These are phyloP conservation scores for Dorcoceras hygrometricum DNA, from an alignment of 257 asterid species.

Conservation along the genomic window DNA sequence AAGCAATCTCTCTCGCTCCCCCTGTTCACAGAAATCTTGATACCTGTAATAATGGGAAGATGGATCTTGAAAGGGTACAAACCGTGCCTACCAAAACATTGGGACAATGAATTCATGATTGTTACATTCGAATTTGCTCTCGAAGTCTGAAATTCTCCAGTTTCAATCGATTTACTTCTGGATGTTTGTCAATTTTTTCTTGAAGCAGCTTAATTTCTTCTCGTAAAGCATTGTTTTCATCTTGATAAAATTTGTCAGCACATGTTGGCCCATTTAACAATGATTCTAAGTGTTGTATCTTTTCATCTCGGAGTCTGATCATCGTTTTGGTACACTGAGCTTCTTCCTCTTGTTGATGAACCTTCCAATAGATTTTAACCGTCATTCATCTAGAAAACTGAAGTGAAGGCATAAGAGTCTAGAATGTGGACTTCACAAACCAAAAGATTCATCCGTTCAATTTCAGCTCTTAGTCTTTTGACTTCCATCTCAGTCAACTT, in stretches of 20 bases:
- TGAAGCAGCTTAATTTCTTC: constrained; percentile 52
- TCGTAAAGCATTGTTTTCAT: constrained; percentile 50
- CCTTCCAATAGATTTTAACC: constrained; percentile 35
- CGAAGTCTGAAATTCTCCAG: constrained; percentile 49
- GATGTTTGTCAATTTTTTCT: constrained; percentile 39
- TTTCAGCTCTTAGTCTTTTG: constrained; percentile 49
- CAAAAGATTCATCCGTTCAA: constrained; percentile 45
- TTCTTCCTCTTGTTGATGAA: constrained; percentile 54
- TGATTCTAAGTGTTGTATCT: constrained; percentile 48
- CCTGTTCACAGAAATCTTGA: constrained; percentile 47
- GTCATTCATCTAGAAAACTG: constrained; percentile 9
- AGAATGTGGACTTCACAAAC: constrained; percentile 31
- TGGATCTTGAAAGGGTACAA: constrained; percentile 14
- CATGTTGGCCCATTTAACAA: constrained; percentile 46
- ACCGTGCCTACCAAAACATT: constrained; percentile 10
- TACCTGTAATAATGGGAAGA: constrained; percentile 36
- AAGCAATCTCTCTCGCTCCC: constrained; percentile 49
- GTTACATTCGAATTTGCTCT: constrained; percentile 49
- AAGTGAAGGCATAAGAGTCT: neutral
- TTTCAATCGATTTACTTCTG: constrained; percentile 38
- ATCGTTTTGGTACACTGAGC: constrained; percentile 45
- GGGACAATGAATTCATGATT: constrained; percentile 18
- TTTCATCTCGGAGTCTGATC: constrained; percentile 54
- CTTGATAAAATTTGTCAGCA: constrained; percentile 44
- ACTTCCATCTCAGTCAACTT: constrained; percentile 49